Base-by-base conservation (phyloP, 2,329 filamentous ascomycete species). In the Peltaster fructicola region DNA sequence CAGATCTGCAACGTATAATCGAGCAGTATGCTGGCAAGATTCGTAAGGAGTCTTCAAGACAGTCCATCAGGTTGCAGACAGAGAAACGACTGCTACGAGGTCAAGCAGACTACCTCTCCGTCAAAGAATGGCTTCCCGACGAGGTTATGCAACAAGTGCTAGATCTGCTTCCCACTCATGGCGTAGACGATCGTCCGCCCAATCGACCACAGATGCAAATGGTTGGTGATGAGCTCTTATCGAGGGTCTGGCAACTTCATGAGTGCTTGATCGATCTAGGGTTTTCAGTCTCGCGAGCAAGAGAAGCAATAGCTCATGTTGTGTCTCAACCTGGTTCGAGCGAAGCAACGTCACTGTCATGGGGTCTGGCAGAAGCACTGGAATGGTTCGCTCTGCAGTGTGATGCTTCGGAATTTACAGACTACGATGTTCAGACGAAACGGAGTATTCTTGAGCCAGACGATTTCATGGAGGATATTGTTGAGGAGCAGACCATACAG, bases 381-480 rank as follows among this genome's bases (percentile, higher is more conserved):
- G 80, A 93, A 39, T 92, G 82, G 80, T 63, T 95, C 26, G 79
- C 81, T n/a, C 59, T 79, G 35, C 68, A 88, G 44, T 79, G 74
- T 39, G 54, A 63, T 8, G 17, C 28, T 14, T 35, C 31, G 12
- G 40, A 45, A 23, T 31, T 49, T 12, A 30, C 35, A 26, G 44
- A 49, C 8, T 51, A 49, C 28, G 47, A 51, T 30, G 35, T 33
- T 21, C 30, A 40, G 15, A 44, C 37, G 30, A 37, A 37, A 9
- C 43, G 35, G 25, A 17, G 31, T 14, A 23, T 26, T 8, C 17
- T 25, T 8, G 17, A 23, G 4, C 14, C 18, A 5, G 18, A 17
- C 2, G 30, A 36, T 3, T 24, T 26, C 5, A 19, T 15, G 8
- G 31, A 35, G 10, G 23, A 24, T 6, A 17, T 17, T 6, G 13